A percentile compares a stretch with the other conserved stretches of the same genome.
Evolutionary conservation across 768 basidiomycete genomes (phyloP).

Genomic region (Hericium coralloides): DNA sequence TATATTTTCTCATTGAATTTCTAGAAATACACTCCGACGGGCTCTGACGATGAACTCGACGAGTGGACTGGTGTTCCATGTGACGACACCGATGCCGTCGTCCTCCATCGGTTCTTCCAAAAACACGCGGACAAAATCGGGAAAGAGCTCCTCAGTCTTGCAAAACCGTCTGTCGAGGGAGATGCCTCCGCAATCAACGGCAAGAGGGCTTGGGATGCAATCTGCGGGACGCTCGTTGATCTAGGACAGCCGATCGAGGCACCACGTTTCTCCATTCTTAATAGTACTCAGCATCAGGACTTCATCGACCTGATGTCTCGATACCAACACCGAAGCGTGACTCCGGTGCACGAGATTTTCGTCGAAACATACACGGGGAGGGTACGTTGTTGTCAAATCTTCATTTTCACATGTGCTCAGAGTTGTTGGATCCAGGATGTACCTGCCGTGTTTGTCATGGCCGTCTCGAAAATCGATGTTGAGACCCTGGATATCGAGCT

Average conservation of each 20-base stretch:
- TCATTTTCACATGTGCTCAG: not conserved
- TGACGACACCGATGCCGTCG: constrained; percentile 77
- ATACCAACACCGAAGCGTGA: constrained; percentile 48
- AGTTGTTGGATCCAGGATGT: constrained; percentile 24
- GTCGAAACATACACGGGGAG: constrained; percentile 39
- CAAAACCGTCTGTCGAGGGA: constrained; percentile 49
- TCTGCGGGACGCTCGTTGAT: constrained; percentile 75
- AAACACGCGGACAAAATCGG: constrained; percentile 84
- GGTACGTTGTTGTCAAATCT: constrained; percentile 26
- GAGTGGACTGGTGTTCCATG: constrained; percentile 71
- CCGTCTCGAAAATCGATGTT: constrained; percentile 63
- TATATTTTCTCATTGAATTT: not conserved
- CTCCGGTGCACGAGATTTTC: constrained; percentile 61
- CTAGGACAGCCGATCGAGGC: constrained; percentile 61
- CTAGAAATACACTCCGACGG: constrained; percentile 35
- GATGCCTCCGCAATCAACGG: constrained; percentile 48
- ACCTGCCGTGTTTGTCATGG: constrained; percentile 49
- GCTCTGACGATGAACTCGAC: constrained; percentile 52
- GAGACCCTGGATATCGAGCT: constrained; percentile 74
- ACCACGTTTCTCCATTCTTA: constrained; percentile 44
- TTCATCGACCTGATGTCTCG: constrained; percentile 62
- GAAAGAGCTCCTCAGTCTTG: constrained; percentile 71
- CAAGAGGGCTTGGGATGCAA: constrained; percentile 76
- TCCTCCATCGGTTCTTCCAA: constrained; percentile 77
- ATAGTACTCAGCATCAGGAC: constrained; percentile 47